Base-by-base conservation (phyloP, 441 rosid genomes). In the Hura crepitans region DNA sequence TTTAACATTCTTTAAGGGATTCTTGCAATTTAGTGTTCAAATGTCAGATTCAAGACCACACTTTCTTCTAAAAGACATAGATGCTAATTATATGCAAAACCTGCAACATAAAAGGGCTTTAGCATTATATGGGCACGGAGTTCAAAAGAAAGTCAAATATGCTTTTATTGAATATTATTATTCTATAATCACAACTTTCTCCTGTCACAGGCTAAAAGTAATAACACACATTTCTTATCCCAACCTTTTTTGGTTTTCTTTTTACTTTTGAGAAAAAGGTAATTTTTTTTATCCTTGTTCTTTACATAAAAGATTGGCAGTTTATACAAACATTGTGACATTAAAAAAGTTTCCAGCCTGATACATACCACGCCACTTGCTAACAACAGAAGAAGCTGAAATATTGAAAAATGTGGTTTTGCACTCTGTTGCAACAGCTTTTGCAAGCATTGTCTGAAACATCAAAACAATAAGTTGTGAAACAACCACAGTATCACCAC, bases 391-490 rank as follows among this genome's bases (percentile, higher is more conserved):
- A 53, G 99, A 95, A 69, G 99, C 99, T 45, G 99, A 95, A 70
- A 95, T 95, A 62, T 95, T 95, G 86, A 95, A 95, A 84, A 95
- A 95, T 13, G 99, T 92, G 13, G 99, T 95, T 61, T 95, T 90
- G 87, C 99, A 95, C 80, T 95, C 99, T 33, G 97, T 92, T 57
- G 99, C 99, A 77, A 95, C 97, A 68, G 97, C 99, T 83, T 92
- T 90, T 20, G 99, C 97, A 75, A 94, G 97, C 99, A 94, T 94
- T 55, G 99, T 94, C 99, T 94, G 86, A 46, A 80, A 69, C 72
- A 79, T 69, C 65, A 65, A 47, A 71, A 70, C n/a, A 28, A 42
- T 2, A 68, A 62, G 28, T 51, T 23, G 46, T 7, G 65, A 27
- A 28, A n/a, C 49, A 62, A 65, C 20, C 22, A 8, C 23, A 43